These are phyloP conservation scores for Emergomyces orientalis DNA, from an alignment of 2,329 filamentous ascomycete genomes.

Conservation along the genomic window DNA sequence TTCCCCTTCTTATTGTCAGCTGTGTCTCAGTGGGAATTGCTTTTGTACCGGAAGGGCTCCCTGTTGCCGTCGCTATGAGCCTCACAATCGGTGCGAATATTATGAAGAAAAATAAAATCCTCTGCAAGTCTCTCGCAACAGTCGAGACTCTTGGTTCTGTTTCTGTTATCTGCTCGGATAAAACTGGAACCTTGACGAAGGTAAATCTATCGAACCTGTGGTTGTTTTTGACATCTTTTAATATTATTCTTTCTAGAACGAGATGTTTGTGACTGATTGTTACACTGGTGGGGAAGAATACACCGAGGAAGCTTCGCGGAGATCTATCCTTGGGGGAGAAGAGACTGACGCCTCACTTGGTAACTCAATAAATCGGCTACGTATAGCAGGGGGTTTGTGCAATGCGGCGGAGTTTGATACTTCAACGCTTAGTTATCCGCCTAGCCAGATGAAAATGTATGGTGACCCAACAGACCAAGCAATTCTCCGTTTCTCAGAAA, in stretches of 20 bases:
- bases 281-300: slow-evolving; percentile 48
- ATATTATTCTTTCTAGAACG: slow-evolving; percentile 41
- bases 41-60: slow-evolving; percentile 66
- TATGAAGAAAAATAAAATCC: slow-evolving; percentile 66
- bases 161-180: slow-evolving; percentile 66
- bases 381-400: slow-evolving; percentile 56
- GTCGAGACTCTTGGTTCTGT: slow-evolving; percentile 67
- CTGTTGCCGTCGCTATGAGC: slow-evolving; percentile 59
- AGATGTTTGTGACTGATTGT: slow-evolving; percentile 64
- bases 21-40: slow-evolving; percentile 65
- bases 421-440: slow-evolving; percentile 49
- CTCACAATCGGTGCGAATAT: slow-evolving; percentile 67
- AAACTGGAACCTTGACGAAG: slow-evolving; percentile 51
- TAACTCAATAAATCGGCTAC: slow-evolving; percentile 49
- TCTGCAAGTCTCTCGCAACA: slow-evolving; percentile 72
- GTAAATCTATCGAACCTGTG: not conserved
- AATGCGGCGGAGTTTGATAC: slow-evolving; percentile 69
- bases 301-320: slow-evolving; percentile 44
- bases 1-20: slow-evolving; percentile 61
- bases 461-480: slow-evolving; percentile 71
- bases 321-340: slow-evolving; percentile 27
- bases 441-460: slow-evolving; percentile 55
- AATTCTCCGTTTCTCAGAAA: slow-evolving; percentile 61
- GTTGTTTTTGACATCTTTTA: not conserved
- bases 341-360: slow-evolving; percentile 18